Percentiles rank a stretch among this genome's conserved stretches.
These are phyloP conservation scores for Trichosporon sp. DNA, from an alignment of 1,284 basidiomycete species.

Conservation along the genomic window DNA sequence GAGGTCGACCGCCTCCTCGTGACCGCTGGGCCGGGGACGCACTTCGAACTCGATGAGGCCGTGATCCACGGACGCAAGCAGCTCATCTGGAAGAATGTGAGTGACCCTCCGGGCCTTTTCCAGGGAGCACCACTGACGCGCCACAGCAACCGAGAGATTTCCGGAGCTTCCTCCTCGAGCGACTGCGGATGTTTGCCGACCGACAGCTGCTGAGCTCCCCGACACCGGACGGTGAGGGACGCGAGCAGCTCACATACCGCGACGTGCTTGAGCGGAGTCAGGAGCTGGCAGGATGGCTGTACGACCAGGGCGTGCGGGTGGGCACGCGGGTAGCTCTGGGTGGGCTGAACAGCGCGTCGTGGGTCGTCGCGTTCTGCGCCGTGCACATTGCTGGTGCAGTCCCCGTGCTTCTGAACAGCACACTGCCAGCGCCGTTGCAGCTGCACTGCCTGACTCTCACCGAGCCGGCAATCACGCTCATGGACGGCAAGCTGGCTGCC, in stretches of 20 bases:
- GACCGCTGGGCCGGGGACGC: slow-evolving; percentile 8
- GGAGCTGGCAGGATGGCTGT: slow-evolving; percentile 29
- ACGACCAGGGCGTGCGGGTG: slow-evolving; percentile 22
- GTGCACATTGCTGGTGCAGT: slow-evolving; percentile 35
- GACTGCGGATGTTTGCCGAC: not conserved
- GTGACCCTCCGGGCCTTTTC: not conserved
- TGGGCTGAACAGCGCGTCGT: slow-evolving; percentile 27
- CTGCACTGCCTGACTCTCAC: slow-evolving; percentile 27
- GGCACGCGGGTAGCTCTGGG: slow-evolving; percentile 35
- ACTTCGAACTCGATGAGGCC: slow-evolving; percentile 12
- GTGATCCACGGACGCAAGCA: slow-evolving; percentile 10
- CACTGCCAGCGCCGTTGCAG: slow-evolving; percentile 21
- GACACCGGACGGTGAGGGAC: not conserved
- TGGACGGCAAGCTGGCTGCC: slow-evolving; percentile 24
- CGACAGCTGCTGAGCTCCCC: not conserved
- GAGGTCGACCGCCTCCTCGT: slow-evolving; percentile 9
- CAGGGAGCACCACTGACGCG: not conserved
- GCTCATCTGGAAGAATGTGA: slow-evolving; percentile 11
- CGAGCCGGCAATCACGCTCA: slow-evolving; percentile 23
- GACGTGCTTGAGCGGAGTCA: slow-evolving; percentile 22
- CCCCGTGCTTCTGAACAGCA: slow-evolving; percentile 32
- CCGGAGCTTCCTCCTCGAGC: not conserved
- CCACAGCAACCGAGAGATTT: not conserved
- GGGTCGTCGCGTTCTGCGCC: slow-evolving; percentile 32
- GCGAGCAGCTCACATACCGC: slow-evolving; percentile 24